These are phyloP conservation scores for Cyclocybe aegerita DNA, from an alignment of 768 basidiomycete genomes.

Conservation along the genomic window DNA sequence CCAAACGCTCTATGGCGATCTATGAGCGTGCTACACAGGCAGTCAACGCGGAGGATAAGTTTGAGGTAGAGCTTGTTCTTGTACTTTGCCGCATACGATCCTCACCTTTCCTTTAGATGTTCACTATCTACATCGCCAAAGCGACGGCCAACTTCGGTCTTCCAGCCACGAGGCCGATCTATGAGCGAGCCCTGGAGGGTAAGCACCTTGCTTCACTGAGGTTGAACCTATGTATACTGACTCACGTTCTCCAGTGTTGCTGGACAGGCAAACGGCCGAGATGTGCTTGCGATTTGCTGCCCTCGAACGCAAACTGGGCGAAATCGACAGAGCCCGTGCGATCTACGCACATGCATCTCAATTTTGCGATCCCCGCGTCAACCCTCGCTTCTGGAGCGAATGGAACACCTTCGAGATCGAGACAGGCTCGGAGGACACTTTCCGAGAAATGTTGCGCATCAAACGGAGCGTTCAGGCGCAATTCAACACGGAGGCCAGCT, in stretches of 20 bases:
- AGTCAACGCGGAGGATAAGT: constrained; percentile 89
- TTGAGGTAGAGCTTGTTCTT: constrained; percentile 64
- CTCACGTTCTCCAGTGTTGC: constrained; percentile 50
- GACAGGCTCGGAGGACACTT: constrained; percentile 98
- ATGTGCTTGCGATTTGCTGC: constrained; percentile 97
- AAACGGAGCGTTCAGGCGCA: constrained; percentile 98
- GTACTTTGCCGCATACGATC: neutral
- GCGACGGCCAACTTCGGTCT: constrained; percentile 94
- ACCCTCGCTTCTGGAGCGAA: constrained; percentile 92
- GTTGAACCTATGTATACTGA: neutral
- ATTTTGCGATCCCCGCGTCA: constrained; percentile 94
- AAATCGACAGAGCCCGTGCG: constrained; percentile 96
- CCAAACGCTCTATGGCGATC: constrained; percentile 94
- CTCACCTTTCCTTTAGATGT: constrained; percentile 62
- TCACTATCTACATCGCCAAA: constrained; percentile 95
- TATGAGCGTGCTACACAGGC: constrained; percentile 90
- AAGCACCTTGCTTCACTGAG: neutral
- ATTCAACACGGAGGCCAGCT: constrained; percentile 96
- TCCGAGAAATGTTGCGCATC: constrained; percentile 93
- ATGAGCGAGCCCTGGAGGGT: constrained; percentile 90
- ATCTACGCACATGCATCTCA: constrained; percentile 98
- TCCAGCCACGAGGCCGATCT: constrained; percentile 94
- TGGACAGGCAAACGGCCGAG: constrained; percentile 91
- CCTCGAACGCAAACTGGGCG: constrained; percentile 96
- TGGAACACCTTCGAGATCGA: constrained; percentile 99